Conservation (phyloP, 441 rosid genomes). For the Euphorbia celastroides region DNA sequence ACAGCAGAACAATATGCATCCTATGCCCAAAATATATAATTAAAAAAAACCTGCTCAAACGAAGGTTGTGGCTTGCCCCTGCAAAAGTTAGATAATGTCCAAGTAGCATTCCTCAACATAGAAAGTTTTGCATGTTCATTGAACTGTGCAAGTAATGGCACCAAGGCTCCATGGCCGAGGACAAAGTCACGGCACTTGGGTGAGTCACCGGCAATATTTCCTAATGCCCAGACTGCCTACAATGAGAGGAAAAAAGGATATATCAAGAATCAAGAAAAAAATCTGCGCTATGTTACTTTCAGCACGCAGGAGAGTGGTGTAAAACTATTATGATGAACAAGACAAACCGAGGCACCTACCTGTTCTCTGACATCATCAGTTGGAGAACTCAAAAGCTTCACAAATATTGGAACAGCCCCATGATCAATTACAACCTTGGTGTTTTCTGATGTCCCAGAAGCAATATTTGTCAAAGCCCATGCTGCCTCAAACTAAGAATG, state of each 20-base stretch:
- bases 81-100: conserved; percentile 84
- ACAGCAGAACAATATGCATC: neutral
- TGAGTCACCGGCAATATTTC: conserved; percentile 90
- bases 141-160: conserved; percentile 54
- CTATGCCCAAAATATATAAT: neutral
- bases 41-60: conserved; percentile 59
- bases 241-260: conserved; percentile 3
- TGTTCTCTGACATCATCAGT: conserved; percentile 83
- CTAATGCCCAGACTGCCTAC: conserved; percentile 88
- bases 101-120: conserved; percentile 85
- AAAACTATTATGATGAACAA: neutral
- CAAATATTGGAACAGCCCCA: conserved; percentile 71
- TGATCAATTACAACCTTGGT: conserved; percentile 70
- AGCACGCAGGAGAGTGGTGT: neutral
- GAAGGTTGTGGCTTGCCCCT: conserved; percentile 84
- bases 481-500: conserved; percentile 66
- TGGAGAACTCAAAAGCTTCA: conserved; percentile 65
- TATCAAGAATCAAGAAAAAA: neutral
- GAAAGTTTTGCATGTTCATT: conserved; percentile 78
- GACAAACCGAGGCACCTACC: conserved; percentile 28
- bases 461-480: conserved; percentile 77
- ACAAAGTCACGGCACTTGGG: conserved; percentile 83
- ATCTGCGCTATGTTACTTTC: neutral
- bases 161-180: conserved; percentile 59
- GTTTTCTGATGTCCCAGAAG: conserved; percentile 81